phyloP scores from a whole-genome alignment of 148 eudicot species.

The Drosera capensis region DNA sequence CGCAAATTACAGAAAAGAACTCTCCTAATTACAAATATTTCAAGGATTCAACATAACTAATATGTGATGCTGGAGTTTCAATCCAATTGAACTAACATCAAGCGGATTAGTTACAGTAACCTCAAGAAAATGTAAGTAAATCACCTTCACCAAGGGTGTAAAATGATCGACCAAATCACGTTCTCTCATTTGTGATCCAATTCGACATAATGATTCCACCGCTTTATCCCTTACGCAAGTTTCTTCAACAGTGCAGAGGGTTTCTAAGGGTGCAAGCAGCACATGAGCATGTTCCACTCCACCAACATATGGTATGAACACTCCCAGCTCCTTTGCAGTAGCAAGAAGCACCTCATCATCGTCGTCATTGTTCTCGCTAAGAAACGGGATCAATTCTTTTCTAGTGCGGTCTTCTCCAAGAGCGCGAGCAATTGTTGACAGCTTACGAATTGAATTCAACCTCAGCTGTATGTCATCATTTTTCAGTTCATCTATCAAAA shows the following conservation, averaged over 20 bases:
- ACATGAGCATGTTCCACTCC: slow-evolving; percentile 90
- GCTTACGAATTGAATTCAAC: slow-evolving; percentile 70
- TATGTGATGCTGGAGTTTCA: too few relatives aligned
- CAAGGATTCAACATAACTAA: too few relatives aligned
- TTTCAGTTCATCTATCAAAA: slow-evolving; percentile 88
- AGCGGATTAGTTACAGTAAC: too few relatives aligned
- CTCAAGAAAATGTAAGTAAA: too few relatives aligned
- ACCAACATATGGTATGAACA: slow-evolving; percentile 88
- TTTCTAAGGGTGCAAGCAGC: slow-evolving; percentile 81
- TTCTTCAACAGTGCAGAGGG: slow-evolving; percentile 92
- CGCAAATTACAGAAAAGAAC: too few relatives aligned
- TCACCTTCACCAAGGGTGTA: slow-evolving; percentile 85
- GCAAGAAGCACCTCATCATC: slow-evolving; percentile 98
- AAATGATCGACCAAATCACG: slow-evolving; percentile 72
- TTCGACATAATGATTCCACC: slow-evolving; percentile 80
- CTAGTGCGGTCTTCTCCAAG: slow-evolving; percentile 89
- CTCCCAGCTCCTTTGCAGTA: slow-evolving; percentile 95
- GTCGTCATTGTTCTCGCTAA: slow-evolving; percentile 92
- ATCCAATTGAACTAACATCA: too few relatives aligned
- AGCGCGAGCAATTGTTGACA: slow-evolving; percentile 94
- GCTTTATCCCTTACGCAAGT: slow-evolving; percentile 97
- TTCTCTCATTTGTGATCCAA: slow-evolving; percentile 95
- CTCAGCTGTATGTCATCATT: slow-evolving; percentile 88
- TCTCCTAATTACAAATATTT: too few relatives aligned
- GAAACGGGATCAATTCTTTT: slow-evolving; percentile 83